Evolutionary conservation across 495 filamentous ascomycete genomes (phyloP).

Genomic region (Tuber indicum): DNA sequence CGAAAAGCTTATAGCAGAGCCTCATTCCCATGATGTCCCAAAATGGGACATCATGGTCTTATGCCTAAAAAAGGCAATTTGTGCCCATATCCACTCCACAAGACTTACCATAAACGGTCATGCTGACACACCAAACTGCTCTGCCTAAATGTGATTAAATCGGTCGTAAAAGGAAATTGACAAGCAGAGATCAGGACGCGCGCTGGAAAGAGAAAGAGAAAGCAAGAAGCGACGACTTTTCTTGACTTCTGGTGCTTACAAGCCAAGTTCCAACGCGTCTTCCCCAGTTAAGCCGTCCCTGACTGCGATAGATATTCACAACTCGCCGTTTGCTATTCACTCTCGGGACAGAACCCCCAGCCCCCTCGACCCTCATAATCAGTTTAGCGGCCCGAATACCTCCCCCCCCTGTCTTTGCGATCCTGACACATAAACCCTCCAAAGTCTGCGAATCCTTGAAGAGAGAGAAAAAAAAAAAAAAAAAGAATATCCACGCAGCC

Average conservation of each 20-base stretch:
- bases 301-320: not conserved
- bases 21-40: not conserved
- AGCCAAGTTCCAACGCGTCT: constrained; percentile 5
- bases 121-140: not conserved
- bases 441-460: not conserved
- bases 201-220: not conserved
- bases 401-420: not conserved
- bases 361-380: not conserved
- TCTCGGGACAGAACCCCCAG: not conserved
- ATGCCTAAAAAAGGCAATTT: not conserved
- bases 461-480: not conserved
- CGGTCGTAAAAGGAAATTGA: not conserved
- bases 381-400: not conserved
- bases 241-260: not conserved
- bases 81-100: not conserved
- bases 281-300: not conserved
- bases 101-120: not conserved
- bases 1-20: not conserved
- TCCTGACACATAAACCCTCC: not conserved
- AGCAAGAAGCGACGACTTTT: not conserved
- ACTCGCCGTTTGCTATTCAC: not conserved
- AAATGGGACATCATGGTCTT: not conserved
- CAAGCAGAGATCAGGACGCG: not conserved
- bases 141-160: constrained; percentile 5
- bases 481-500: not conserved